Percentiles rank a stretch among this genome's conserved stretches.
Evolutionary conservation across 2,329 filamentous ascomycete species (phyloP).

Genomic region (Pestalotiopsis sp.): DNA sequence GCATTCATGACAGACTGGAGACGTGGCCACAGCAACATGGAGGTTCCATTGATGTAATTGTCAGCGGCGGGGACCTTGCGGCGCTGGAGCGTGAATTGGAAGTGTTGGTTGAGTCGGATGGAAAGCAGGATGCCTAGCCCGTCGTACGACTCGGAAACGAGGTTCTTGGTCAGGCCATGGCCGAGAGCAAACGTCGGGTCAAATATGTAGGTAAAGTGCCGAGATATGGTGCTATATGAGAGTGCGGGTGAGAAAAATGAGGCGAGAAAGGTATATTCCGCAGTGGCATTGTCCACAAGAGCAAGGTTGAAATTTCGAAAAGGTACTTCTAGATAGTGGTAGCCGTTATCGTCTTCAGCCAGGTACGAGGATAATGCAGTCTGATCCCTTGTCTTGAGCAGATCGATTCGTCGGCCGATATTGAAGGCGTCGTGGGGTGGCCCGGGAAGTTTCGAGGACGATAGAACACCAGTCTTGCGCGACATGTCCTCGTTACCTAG

Average conservation of each 20-base stretch:
- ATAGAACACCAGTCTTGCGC: slow-evolving; percentile 64
- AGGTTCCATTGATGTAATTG: slow-evolving; percentile 89
- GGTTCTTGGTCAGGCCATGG: slow-evolving; percentile 72
- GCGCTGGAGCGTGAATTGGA: slow-evolving; percentile 91
- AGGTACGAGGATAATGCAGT: slow-evolving; percentile 83
- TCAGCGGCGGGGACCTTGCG: slow-evolving; percentile 89
- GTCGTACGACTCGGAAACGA: slow-evolving; percentile 79
- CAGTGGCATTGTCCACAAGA: slow-evolving; percentile 88
- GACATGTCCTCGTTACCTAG: slow-evolving; percentile 77
- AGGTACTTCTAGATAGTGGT: slow-evolving; percentile 85
- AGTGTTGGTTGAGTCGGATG: slow-evolving; percentile 89
- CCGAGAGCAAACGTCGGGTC: slow-evolving; percentile 87
- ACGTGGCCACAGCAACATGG: slow-evolving; percentile 95
- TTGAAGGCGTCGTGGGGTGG: slow-evolving; percentile 85
- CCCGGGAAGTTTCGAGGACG: slow-evolving; percentile 51
- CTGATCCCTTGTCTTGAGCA: slow-evolving; percentile 73
- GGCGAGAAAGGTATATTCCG: slow-evolving; percentile 92
- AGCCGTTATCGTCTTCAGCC: slow-evolving; percentile 84
- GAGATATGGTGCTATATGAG: slow-evolving; percentile 75
- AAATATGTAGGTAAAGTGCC: slow-evolving; percentile 86
- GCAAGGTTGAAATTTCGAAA: slow-evolving; percentile 96
- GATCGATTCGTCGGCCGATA: slow-evolving; percentile 81
- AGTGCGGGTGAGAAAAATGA: slow-evolving; percentile 84
- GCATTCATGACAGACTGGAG: slow-evolving; percentile 93
- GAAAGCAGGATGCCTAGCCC: slow-evolving; percentile 87